These are phyloP conservation scores for Thelonectria blattea DNA, from an alignment of 2,329 filamentous ascomycete species.

Conservation along the genomic window DNA sequence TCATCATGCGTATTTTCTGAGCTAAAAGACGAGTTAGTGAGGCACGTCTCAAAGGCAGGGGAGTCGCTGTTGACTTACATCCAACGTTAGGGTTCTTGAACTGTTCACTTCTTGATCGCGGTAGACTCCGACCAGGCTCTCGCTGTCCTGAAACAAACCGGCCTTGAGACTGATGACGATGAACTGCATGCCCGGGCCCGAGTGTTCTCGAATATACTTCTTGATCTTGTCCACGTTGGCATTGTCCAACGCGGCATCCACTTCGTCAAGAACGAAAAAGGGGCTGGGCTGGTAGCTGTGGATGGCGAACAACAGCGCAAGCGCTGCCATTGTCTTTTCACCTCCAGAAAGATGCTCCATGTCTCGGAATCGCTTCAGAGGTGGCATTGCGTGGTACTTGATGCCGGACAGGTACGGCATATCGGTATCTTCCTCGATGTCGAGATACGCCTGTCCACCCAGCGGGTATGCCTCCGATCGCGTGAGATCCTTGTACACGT, in stretches of 20 bases:
- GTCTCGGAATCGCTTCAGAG: constrained; percentile 96
- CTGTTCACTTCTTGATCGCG: constrained; percentile 93
- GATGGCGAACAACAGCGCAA: constrained; percentile 95
- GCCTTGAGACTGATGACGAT: constrained; percentile 98
- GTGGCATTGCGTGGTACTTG: constrained; percentile 99
- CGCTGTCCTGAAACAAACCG: constrained; percentile 93
- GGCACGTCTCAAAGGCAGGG: neutral
- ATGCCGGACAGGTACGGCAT: constrained; percentile 95
- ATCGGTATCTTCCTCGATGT: constrained; percentile 92
- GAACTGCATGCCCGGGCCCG: constrained; percentile 97
- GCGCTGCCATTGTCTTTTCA: constrained; percentile 97
- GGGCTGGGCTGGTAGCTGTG: constrained; percentile 95
- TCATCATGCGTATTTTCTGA: constrained; percentile 44
- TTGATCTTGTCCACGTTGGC: constrained; percentile 96
- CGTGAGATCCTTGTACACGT: constrained; percentile 95
- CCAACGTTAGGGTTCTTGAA: constrained; percentile 87
- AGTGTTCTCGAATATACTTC: constrained; percentile 93
- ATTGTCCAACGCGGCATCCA: constrained; percentile 97
- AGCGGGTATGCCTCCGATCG: constrained; percentile 88
- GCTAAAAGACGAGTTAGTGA: constrained; percentile 32
- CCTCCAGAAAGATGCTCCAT: constrained; percentile 98
- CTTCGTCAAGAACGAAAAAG: constrained; percentile 98
- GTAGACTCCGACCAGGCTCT: constrained; percentile 95
- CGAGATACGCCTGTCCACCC: constrained; percentile 87
- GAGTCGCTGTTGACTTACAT: constrained; percentile 69